phyloP scores from a whole-genome alignment of 2,329 filamentous ascomycete genomes.

The Ophiocordyceps polyrhachis-furcata region DNA sequence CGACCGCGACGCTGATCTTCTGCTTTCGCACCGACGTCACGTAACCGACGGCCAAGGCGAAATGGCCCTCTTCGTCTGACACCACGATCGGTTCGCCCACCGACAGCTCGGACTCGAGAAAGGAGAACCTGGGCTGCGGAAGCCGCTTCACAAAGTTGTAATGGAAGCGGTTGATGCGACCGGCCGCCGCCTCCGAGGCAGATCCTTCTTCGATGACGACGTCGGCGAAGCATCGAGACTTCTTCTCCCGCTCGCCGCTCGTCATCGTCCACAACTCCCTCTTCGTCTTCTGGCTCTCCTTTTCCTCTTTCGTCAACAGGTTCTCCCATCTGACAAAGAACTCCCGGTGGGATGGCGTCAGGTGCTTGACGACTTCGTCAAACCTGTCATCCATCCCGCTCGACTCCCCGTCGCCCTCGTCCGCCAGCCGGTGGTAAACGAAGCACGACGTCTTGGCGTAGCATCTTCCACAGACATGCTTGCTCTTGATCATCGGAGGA shows the following conservation, averaged over 20 bases:
- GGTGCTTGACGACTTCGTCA: conserved; percentile 57
- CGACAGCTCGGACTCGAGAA: conserved; percentile 74
- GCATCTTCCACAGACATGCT: conserved; percentile 67
- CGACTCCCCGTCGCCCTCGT: conserved; percentile 62
- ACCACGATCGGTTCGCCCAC: conserved; percentile 89
- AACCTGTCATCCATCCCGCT: conserved; percentile 73
- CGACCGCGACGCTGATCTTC: conserved; percentile 73
- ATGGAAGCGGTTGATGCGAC: conserved; percentile 79
- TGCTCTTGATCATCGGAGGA: conserved; percentile 69
- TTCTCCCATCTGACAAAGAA: conserved; percentile 95
- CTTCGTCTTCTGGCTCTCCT: conserved; percentile 68
- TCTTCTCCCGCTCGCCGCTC: conserved; percentile 69
- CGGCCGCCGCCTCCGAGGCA: conserved; percentile 45
- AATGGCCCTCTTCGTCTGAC: conserved; percentile 88
- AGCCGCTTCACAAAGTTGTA: conserved; percentile 69
- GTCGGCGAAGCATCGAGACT: conserved; percentile 78
- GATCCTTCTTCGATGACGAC: conserved; percentile 69
- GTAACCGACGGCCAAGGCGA: conserved; percentile 83
- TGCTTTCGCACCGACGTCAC: conserved; percentile 59
- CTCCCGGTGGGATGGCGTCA: conserved; percentile 53
- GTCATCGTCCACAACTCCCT: conserved; percentile 94
- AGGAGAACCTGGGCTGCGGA: conserved; percentile 48
- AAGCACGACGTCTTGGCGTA: conserved; percentile 87
- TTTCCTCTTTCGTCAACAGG: conserved; percentile 84
- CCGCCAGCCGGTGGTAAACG: conserved; percentile 78